Base-by-base conservation (phyloP, 352 stramenopile genomes). In the Globisporangium cylindrosporum region DNA sequence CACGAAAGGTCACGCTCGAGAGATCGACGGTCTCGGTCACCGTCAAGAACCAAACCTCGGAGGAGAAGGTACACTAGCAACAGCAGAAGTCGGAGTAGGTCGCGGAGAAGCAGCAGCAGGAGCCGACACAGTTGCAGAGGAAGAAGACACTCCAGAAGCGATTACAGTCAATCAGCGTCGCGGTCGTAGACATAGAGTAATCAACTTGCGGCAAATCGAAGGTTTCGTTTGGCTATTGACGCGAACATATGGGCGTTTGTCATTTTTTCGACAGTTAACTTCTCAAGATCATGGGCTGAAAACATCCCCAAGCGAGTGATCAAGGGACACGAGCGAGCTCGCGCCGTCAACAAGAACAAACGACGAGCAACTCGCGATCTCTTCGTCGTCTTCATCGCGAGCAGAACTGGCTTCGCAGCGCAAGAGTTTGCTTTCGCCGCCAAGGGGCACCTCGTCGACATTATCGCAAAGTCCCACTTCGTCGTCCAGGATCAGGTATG, bases 341-440 rank as follows among this genome's bases (percentile, higher is more conserved):
- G 63, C 36, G 1, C 69, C 72, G 49, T 77, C 65, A 9, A 84
- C 66, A 32, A 84, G 66, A 2, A 59, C 25, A 32, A 73, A 65
- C 3, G 80, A 84, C 8, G 76, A 77, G 41, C 69, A 77, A 10
- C 62, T 63, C 8, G 66, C 59, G 24, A 84, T 64, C 1, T 77
- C 65, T 24, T 36, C 48, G 27, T 24, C 4, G 4, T 57, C 56
- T 48, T 36, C 58, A 27, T 10, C 29, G 4, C 14, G 14, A 8
- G 8, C 49, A 18, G 15, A 14, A 25, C 25, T 68, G 7, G 15
- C 12, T 15, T 62, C 51, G 59, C 59, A 54, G 22, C 34, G 25
- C 32, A 80, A 27, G 4, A 80, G 59, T 43, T 71, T 70, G 67
- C 71, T 80, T 24, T 80, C 71, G 29, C 68, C 32, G 14, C 70